These are phyloP conservation scores for Blastomyces gilchristii DNA, from an alignment of 2,329 filamentous ascomycete genomes.

Conservation along the genomic window DNA sequence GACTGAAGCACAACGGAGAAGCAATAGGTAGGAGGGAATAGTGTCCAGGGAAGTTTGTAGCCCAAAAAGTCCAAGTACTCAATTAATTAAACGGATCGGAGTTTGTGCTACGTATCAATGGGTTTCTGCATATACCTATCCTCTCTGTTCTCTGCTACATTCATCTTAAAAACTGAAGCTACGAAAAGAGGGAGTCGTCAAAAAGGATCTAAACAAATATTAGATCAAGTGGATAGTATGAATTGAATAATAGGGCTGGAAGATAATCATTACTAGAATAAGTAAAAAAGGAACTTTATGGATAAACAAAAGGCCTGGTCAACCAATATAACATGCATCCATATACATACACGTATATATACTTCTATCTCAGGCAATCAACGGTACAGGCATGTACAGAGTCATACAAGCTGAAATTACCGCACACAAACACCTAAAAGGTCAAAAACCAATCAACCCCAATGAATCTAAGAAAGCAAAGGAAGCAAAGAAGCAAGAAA, in stretches of 20 bases:
- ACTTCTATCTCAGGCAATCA: not conserved
- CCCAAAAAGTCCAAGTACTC: too few relatives aligned
- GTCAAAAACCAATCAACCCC: not conserved
- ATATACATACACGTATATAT: not conserved
- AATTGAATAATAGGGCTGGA: not conserved
- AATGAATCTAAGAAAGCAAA: not conserved
- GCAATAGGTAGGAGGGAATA: too few relatives aligned
- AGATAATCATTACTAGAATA: not conserved
- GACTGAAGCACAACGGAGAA: too few relatives aligned
- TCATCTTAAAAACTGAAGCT: not conserved
- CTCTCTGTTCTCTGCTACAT: not conserved
- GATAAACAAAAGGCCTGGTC: not conserved
- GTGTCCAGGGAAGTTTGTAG: too few relatives aligned
- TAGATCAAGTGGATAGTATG: not conserved
- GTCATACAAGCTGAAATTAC: not conserved
- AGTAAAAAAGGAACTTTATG: not conserved
- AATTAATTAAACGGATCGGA: not conserved
- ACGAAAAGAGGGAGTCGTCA: not conserved
- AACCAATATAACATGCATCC: not conserved
- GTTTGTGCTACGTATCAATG: not conserved
- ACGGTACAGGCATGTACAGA: not conserved
- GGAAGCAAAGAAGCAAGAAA: not conserved
- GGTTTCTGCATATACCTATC: not conserved
- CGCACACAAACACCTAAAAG: not conserved
- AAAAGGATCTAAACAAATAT: too few relatives aligned